A percentile compares a stretch with the other conserved stretches of the same genome.
Conservation (phyloP, 805 yeast species). For the Naumovozyma castellii region DNA sequence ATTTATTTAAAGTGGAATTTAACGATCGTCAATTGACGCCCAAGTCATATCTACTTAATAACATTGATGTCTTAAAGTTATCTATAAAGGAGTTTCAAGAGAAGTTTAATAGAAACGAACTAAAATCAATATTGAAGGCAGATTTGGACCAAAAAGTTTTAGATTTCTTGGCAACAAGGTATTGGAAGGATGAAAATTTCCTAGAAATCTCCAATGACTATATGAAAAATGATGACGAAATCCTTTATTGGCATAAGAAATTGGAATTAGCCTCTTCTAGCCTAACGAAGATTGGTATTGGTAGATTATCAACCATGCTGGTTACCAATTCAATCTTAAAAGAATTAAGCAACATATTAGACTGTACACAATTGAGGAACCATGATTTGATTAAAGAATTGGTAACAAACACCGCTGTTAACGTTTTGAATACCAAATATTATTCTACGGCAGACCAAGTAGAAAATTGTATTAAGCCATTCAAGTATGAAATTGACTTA, state of each 20-base stretch:
- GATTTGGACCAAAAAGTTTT: conserved; percentile 84
- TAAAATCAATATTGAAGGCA: conserved; percentile 66
- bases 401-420: conserved; percentile 74
- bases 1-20: conserved; percentile 90
- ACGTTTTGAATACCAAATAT: conserved; percentile 68
- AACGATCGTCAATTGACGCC: conserved; percentile 92
- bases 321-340: conserved; percentile 71
- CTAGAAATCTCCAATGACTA: conserved; percentile 36
- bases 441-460: conserved; percentile 96
- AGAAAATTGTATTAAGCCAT: conserved; percentile 96
- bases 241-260: conserved; percentile 79
- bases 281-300: conserved; percentile 87
- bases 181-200: conserved; percentile 66
- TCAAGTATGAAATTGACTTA: conserved; percentile 91
- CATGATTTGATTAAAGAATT: conserved; percentile 82
- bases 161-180: conserved; percentile 78
- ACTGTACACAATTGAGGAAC: conserved; percentile 62
- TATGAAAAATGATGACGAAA: conserved; percentile 40
- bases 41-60: conserved; percentile 85
- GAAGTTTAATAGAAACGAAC: conserved; percentile 72
- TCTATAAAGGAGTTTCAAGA: conserved; percentile 81
- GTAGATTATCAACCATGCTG: conserved; percentile 75
- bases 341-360: conserved; percentile 67
- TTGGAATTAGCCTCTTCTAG: conserved; percentile 76
- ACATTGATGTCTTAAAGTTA: conserved; percentile 76